Conservation (phyloP, 2,329 filamentous ascomycete species). For the Colletotrichum agaves region DNA sequence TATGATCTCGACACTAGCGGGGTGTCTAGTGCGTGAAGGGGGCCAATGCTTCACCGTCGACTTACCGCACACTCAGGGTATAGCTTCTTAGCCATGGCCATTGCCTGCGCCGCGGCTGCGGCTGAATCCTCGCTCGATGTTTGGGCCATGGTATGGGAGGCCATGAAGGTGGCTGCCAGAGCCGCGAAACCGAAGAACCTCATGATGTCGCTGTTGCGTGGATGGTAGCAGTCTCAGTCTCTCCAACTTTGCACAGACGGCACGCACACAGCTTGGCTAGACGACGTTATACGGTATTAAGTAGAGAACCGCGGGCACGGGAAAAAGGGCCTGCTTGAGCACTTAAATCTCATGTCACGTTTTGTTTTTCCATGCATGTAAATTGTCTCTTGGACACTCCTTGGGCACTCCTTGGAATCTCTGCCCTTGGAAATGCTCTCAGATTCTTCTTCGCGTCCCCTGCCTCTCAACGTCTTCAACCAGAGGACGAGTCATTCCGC, state of each 20-base stretch:
- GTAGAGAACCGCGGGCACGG: not conserved
- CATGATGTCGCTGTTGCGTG: conserved; percentile 3
- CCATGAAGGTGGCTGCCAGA: not conserved
- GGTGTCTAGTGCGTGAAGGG: not conserved
- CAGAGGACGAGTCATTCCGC: conserved; percentile 3
- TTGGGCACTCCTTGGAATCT: no score
- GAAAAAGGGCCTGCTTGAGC: conserved; percentile 2
- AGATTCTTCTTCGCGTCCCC: not conserved
- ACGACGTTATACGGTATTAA: not conserved
- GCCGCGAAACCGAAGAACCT: conserved; percentile 12
- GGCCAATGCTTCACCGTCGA: conserved; percentile 16
- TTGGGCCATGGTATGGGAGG: not conserved
- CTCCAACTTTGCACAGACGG: not conserved
- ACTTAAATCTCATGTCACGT: conserved; percentile 11
- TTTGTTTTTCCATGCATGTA: conserved; percentile 2
- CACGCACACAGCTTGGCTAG: not conserved
- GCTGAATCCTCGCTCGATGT: not conserved
- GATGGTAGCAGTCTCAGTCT: not conserved
- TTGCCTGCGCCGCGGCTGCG: conserved; percentile 4
- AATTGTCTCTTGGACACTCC: not conserved
- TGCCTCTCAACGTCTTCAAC: not conserved
- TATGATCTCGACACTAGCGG: conserved; percentile 11
- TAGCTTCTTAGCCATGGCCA: conserved; percentile 27
- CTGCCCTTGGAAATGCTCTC: not conserved
- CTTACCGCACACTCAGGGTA: conserved; percentile 38